Evolutionary conservation across 192 early-diverging fungal genomes (phyloP), one percentile per base, ranked within the genome.

Genomic region (Umbelopsis vinacea): DNA sequence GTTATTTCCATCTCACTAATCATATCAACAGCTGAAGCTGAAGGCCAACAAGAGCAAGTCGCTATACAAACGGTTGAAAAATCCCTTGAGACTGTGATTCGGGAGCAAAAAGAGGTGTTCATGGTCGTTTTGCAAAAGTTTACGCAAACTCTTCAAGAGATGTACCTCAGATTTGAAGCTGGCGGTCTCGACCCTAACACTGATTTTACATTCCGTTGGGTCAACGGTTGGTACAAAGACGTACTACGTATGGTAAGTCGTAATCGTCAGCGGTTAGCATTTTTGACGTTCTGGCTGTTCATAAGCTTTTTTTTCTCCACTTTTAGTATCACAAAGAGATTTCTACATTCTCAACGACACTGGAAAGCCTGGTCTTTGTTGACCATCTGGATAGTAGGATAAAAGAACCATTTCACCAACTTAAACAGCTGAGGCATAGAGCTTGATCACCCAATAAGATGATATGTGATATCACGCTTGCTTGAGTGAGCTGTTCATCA

Each of bases 51-150:
- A 52, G 69, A 77, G 57, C 46, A 74, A 2, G 86, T 88, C 69
- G 80, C 75, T 38, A 57, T 87, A 6, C 75, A 79, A 69, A 73
- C 84, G 22, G 73, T 90, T 14, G 88, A 95, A 74, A 86, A 88
- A 52, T 86, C 90, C 22, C 74, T 93, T 23, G 86, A 82, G 69
- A 85, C 81, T 45, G 91, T 96, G 46, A 71, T 83, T 60, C 86
- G 87, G 45, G 96, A 98, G 69, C 90, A 94, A 70, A 93, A 89
- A 74, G 92, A 96, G 72, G 89, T 91, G 21, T 90, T 95, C 60
- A 84, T 96, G 70, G 77, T 81, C 7, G 78, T 92, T 3, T 87
- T 93, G 71, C 86, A 91, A 82, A 84, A 89, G 70, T 89, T 92
- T 80, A 84, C 79, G 2, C 73, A 74, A 12, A 73, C 88, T 43